Conservation (phyloP, 257 asterid genomes). For the Solanum sejunctum region DNA sequence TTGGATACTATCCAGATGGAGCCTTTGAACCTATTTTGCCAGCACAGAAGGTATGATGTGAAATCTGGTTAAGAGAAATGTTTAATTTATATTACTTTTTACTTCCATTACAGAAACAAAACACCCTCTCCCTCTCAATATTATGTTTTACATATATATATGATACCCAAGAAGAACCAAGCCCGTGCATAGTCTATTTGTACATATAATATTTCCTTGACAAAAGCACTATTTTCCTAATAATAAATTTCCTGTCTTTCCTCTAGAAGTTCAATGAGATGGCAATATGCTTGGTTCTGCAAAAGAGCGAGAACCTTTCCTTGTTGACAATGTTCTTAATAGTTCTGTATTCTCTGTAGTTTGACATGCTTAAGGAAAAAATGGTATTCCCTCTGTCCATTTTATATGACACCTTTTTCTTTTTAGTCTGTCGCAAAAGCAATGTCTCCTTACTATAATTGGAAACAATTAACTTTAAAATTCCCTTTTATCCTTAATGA, state of each 20-base stretch:
- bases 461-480: too few species aligned
- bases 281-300: too few species aligned
- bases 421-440: too few species aligned
- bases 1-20: conserved; percentile 92
- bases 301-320: background rate
- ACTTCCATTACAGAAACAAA: background rate
- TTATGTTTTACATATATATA: background rate
- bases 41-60: conserved; percentile 50
- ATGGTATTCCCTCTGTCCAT: too few species aligned
- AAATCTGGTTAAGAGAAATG: background rate
- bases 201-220: background rate
- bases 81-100: background rate
- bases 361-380: background rate
- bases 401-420: too few species aligned
- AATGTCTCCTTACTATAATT: too few species aligned
- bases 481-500: too few species aligned
- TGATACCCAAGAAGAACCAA: background rate
- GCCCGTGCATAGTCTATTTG: background rate
- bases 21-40: conserved; percentile 55
- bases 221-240: background rate
- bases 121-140: background rate
- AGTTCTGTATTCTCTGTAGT: background rate
- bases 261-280: background rate
- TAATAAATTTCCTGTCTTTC: background rate
- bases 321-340: background rate